phyloP scores from a whole-genome alignment of 768 basidiomycete species.

The Lactarius evosmus region DNA sequence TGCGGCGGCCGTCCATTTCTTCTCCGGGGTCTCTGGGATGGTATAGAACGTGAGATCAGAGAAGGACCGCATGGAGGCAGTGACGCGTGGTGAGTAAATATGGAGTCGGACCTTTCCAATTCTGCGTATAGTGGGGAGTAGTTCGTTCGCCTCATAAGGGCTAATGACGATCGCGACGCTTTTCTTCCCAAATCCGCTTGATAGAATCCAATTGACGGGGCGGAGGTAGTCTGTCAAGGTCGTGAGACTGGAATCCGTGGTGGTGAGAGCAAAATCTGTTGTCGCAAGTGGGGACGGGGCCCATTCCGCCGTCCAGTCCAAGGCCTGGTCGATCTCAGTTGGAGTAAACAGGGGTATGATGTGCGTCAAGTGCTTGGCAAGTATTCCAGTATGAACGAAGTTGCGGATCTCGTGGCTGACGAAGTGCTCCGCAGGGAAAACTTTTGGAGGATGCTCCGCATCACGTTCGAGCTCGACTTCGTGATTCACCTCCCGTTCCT shows the following conservation, averaged over 20 bases:
- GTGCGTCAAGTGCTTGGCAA: background rate
- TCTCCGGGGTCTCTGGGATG: background rate
- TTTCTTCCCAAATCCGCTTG: background rate
- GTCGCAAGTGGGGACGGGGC: background rate
- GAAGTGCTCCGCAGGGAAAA: background rate
- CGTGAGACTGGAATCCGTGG: background rate
- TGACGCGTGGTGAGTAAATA: conserved; percentile 14
- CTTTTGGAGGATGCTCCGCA: background rate
- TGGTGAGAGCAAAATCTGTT: background rate
- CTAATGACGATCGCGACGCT: background rate
- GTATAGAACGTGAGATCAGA: conserved; percentile 14
- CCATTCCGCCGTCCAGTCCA: background rate
- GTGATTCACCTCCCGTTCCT: background rate
- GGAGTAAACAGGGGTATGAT: background rate
- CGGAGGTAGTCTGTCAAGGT: conserved; percentile 17
- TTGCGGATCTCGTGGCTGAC: background rate
- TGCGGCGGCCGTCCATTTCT: background rate
- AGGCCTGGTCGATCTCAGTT: too few relatives aligned
- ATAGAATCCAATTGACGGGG: conserved; percentile 14
- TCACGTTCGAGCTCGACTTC: background rate
- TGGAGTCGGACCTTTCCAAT: conserved; percentile 17
- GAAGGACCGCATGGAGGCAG: conserved; percentile 14
- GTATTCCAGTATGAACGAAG: background rate
- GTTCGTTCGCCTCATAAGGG: conserved; percentile 13
- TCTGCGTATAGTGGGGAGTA: conserved; percentile 16